Percentiles rank a stretch among this genome's conserved stretches.
Evolutionary conservation across 1,284 basidiomycete genomes (phyloP).

Genomic region (Microstroma glucosiphilum): DNA sequence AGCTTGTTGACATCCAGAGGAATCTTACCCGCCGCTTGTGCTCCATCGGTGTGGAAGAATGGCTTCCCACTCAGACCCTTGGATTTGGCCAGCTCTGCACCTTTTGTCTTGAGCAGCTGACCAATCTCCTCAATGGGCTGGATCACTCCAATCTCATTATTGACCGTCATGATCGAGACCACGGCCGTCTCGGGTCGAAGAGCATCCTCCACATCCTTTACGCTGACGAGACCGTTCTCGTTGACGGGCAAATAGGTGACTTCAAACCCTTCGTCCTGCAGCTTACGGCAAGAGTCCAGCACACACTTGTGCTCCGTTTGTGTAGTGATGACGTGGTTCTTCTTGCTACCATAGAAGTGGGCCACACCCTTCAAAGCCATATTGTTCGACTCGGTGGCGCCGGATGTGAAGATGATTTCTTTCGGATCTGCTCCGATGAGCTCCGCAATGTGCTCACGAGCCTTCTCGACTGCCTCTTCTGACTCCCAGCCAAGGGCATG

Average conservation of each 20-base stretch:
- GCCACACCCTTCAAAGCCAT: constrained; percentile 97
- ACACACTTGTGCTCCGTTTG: constrained; percentile 93
- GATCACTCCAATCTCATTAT: constrained; percentile 99
- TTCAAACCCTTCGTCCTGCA: constrained; percentile 94
- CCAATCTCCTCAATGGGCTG: constrained; percentile 96
- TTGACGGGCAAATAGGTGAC: constrained; percentile 94
- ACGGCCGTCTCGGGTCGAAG: constrained; percentile 77
- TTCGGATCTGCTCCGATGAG: constrained; percentile 90
- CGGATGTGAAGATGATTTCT: constrained; percentile 95
- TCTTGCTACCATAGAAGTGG: constrained; percentile 60
- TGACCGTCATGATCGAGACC: constrained; percentile 96
- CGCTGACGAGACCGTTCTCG: constrained; percentile 72
- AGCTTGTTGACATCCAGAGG: constrained; percentile 78
- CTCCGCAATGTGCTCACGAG: constrained; percentile 80
- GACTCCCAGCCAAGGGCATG: constrained; percentile 99
- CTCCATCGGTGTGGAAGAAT: constrained; percentile 95
- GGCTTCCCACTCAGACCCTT: constrained; percentile 54
- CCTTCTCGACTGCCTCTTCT: constrained; percentile 85
- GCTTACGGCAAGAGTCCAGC: constrained; percentile 89
- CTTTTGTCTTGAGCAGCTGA: constrained; percentile 59
- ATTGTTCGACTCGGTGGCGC: constrained; percentile 97
- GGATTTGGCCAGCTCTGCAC: constrained; percentile 63
- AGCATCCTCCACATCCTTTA: constrained; percentile 69
- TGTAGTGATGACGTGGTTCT: constrained; percentile 58
- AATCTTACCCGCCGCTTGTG: constrained; percentile 74